A percentile compares a stretch with the other conserved stretches of the same genome.
Conservation (phyloP, 2,329 filamentous ascomycete genomes). For the Penicillium sp. region DNA sequence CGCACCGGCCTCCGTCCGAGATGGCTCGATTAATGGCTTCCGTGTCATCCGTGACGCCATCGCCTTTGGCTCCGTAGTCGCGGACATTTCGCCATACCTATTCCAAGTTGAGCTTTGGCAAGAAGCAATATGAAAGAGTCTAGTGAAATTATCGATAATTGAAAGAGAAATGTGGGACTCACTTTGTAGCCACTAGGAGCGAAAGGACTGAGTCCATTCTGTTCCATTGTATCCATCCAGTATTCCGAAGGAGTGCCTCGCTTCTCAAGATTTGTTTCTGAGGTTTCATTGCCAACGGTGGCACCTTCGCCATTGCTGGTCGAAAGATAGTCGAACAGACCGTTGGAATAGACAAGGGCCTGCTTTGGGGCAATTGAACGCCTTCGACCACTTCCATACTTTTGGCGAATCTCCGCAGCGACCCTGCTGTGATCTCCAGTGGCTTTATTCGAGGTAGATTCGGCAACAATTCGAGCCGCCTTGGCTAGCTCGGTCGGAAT, state of each 20-base stretch:
- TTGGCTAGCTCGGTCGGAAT: too few species aligned
- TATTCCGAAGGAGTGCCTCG: too few species aligned
- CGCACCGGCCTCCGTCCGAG: constrained; percentile 74
- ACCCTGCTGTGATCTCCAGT: not conserved
- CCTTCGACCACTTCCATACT: not conserved
- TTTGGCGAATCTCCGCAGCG: not conserved
- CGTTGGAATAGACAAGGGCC: too few species aligned
- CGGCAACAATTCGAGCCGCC: constrained; percentile 39
- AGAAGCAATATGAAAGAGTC: constrained; percentile 61
- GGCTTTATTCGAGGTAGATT: constrained; percentile 54
- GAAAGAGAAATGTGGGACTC: constrained; percentile 47
- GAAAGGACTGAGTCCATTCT: too few species aligned
- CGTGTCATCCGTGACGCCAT: constrained; percentile 64
- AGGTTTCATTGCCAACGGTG: too few species aligned
- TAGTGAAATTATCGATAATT: constrained; percentile 24
- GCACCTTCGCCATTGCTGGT: too few species aligned
- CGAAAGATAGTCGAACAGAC: too few species aligned
- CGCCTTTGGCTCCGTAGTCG: constrained; percentile 22
- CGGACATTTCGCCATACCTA: constrained; percentile 23
- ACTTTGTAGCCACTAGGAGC: not conserved
- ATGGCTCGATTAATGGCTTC: constrained; percentile 80
- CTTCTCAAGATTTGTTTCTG: too few species aligned
- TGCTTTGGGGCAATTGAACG: not conserved
- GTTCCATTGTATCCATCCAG: too few species aligned
- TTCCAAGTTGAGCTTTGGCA: not conserved